Conservation (phyloP, 495 filamentous ascomycete species). For the Penicillium malachiteum region DNA sequence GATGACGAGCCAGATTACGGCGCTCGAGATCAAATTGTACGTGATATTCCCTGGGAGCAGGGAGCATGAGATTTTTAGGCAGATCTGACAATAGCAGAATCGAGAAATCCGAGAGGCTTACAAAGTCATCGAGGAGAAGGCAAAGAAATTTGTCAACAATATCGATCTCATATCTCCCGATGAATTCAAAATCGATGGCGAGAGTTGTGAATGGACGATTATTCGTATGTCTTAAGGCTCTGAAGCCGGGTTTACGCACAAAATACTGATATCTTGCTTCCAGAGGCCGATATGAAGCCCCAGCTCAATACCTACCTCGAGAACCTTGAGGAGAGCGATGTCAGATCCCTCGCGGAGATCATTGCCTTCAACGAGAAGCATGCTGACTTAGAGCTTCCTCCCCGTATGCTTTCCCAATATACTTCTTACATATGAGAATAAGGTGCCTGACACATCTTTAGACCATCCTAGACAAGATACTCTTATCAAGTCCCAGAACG, state of each 20-base stretch:
- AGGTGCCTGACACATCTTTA: neutral
- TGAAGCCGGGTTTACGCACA: neutral
- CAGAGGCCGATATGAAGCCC: conserved; percentile 15
- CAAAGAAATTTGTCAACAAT: conserved; percentile 9
- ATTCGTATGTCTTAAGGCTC: conserved; percentile 2
- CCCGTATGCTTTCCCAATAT: conserved; percentile 10
- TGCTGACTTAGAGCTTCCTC: conserved; percentile 24
- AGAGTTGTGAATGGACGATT: conserved; percentile 11
- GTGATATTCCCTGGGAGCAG: neutral
- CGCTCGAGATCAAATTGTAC: conserved; percentile 11
- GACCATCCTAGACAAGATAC: conserved; percentile 14
- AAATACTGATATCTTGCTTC: neutral
- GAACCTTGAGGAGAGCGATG: conserved; percentile 19
- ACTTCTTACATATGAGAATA: neutral
- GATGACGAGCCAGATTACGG: neutral
- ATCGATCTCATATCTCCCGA: conserved; percentile 10
- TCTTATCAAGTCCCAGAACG: conserved; percentile 4
- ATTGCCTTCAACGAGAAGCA: conserved; percentile 25
- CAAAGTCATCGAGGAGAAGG: conserved; percentile 5
- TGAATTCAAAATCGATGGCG: conserved; percentile 5
- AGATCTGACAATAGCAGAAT: neutral
- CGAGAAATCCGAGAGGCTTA: conserved; percentile 11
- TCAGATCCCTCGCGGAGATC: conserved; percentile 12
- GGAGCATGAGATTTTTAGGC: neutral
- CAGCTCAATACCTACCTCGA: conserved; percentile 20